phyloP scores from a whole-genome alignment of 1,139 yeast species.

The Hanseniaspora sp. region DNA sequence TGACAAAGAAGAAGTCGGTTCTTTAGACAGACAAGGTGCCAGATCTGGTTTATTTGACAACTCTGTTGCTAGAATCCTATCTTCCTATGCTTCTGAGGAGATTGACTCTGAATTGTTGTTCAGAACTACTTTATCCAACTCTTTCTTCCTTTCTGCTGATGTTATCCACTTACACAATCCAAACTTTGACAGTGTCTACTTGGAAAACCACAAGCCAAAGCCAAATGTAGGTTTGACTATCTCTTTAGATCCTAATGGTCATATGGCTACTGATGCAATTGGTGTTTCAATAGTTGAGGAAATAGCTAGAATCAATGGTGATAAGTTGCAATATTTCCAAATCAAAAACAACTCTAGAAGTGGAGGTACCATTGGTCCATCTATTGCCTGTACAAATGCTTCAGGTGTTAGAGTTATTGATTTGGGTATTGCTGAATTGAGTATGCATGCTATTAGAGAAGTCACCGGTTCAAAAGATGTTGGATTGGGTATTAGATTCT shows the following conservation, averaged over 20 bases:
- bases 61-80: slow-evolving; percentile 35
- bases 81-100: slow-evolving; percentile 18
- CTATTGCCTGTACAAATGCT: slow-evolving; percentile 37
- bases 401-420: slow-evolving; percentile 73
- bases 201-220: slow-evolving; percentile 63
- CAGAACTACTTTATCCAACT: slow-evolving; percentile 40
- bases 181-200: slow-evolving; percentile 48
- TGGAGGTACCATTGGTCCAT: slow-evolving; percentile 77
- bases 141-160: slow-evolving; percentile 53
- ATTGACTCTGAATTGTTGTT: slow-evolving; percentile 22
- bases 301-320: slow-evolving; percentile 50
- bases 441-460: slow-evolving; percentile 77
- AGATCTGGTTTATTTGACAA: slow-evolving; percentile 43
- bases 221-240: slow-evolving; percentile 68
- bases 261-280: slow-evolving; percentile 69
- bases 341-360: slow-evolving; percentile 61
- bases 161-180: slow-evolving; percentile 58
- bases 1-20: slow-evolving; percentile 57
- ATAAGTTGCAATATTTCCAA: slow-evolving; percentile 56
- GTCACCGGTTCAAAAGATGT: slow-evolving; percentile 61
- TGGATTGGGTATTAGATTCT: slow-evolving; percentile 55
- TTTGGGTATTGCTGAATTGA: slow-evolving; percentile 63
- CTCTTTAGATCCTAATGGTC: slow-evolving; percentile 64
- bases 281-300: slow-evolving; percentile 58
- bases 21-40: slow-evolving; percentile 48